Conservation (phyloP, 2,329 filamentous ascomycete genomes). For the Aspergillus fischeri region DNA sequence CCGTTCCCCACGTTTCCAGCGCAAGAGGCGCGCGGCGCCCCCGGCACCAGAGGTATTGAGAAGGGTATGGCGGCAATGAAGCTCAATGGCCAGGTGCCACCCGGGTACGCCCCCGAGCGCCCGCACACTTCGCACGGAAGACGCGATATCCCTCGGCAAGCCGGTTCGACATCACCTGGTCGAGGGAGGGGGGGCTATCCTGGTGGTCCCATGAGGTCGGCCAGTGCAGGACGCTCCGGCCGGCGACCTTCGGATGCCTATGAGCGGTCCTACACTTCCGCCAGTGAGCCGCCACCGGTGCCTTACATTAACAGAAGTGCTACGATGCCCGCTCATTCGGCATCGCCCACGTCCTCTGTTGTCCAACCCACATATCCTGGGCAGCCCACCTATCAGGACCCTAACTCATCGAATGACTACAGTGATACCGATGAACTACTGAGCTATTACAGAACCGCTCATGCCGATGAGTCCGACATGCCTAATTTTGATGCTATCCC, state of each 20-base stretch:
- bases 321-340: constrained; percentile 30
- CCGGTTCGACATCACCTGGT: constrained; percentile 21
- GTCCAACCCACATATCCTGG: constrained; percentile 30
- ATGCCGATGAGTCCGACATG: constrained; percentile 52
- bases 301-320: constrained; percentile 32
- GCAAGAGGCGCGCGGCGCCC: constrained; percentile 26
- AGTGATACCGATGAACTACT: constrained; percentile 40
- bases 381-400: constrained; percentile 32
- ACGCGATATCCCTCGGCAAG: constrained; percentile 26
- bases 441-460: constrained; percentile 50
- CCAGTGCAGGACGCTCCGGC: constrained; percentile 21
- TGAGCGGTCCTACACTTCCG: constrained; percentile 25
- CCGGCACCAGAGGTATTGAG: constrained; percentile 34
- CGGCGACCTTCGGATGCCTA: constrained; percentile 11
- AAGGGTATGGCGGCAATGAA: constrained; percentile 38
- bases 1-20: constrained; percentile 45
- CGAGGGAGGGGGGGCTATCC: constrained; percentile 21
- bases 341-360: constrained; percentile 12
- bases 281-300: constrained; percentile 24
- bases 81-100: constrained; percentile 27
- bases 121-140: constrained; percentile 39
- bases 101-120: constrained; percentile 22
- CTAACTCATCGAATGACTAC: constrained; percentile 17
- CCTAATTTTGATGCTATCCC: constrained; percentile 59
- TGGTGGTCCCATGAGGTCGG: constrained; percentile 22